Base-by-base conservation (phyloP, 192 early-diverging fungal species). In the Coemansia sp. region DNA sequence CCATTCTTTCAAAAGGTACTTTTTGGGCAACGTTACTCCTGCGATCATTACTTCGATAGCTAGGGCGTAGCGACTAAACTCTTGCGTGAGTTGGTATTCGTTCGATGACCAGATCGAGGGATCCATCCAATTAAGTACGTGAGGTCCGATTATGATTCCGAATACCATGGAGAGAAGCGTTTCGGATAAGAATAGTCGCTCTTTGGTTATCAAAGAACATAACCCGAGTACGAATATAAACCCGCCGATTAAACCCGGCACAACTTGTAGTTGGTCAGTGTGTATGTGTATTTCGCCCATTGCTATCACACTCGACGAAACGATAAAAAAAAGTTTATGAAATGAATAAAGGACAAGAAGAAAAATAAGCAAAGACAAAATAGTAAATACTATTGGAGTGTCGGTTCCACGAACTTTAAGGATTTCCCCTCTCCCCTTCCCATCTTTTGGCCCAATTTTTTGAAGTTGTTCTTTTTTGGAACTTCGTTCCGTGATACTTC, bases 41-140 rank as follows among this genome's bases (percentile, higher is more conserved):
- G 93, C 93, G 44, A 90, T 91, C 92, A 96, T 94, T 34, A 95
- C 91, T 76, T 90, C 82, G 69, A 98, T 90, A 3, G 91, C 92
- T 74, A 98, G 88, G 44, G 93, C 89, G 65, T 94, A 86, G 36
- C 93, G 88, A 36, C 90, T 87, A 27, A 94, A 86, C 72, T 93
- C 89, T 46, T 90, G 87, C 1, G 90, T 91, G 18, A 93, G 83
- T 46, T 77, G 72, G 29, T 64, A n/a, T 42, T 87, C 74, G 62
- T 85, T 57, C 70, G 38, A 87, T 66, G 76, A 74, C 90, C 90
- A 90, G 0, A 68, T 67, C 12, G 67, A 55, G 4, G 95, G 93
- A 72, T 96, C 80, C 59, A 96, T 76, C 71, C 91, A 85, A 47
- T 91, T 88, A 36, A 91, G 75, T 13, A 80, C 92, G 27, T 87